Percentiles rank a stretch among this genome's conserved stretches.
These are phyloP conservation scores for Metrosideros polymorpha DNA, from an alignment of 441 rosid species.

Conservation along the genomic window DNA sequence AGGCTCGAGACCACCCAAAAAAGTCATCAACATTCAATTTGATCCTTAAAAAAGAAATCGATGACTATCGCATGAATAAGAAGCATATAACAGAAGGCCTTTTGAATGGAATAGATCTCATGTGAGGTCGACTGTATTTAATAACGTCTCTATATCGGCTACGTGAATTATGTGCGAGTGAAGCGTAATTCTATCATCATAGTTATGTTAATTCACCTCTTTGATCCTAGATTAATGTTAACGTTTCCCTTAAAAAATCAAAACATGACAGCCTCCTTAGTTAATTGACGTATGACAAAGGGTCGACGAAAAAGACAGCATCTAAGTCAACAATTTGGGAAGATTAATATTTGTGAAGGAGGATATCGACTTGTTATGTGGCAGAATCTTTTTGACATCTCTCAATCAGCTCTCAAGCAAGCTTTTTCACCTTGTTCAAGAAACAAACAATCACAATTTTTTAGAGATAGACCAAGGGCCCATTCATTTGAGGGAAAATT, in stretches of 20 bases:
- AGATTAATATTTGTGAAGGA: neutral
- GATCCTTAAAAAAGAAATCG: neutral
- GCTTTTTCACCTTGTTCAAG: neutral
- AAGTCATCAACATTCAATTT: neutral
- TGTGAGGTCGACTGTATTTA: neutral
- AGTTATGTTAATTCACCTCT: neutral
- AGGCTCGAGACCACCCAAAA: too few relatives aligned
- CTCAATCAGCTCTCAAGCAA: neutral
- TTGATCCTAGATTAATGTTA: neutral
- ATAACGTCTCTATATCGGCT: rapidly evolving
- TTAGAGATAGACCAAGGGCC: neutral
- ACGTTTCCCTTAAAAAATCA: neutral
- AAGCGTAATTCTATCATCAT: neutral
- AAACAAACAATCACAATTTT: neutral
- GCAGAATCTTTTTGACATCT: neutral
- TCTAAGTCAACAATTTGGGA: neutral
- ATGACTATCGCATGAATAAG: rapidly evolving
- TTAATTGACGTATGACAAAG: neutral
- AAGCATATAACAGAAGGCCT: neutral
- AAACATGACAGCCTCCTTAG: neutral
- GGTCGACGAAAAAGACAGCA: neutral
- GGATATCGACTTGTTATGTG: neutral
- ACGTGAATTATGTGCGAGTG: neutral
- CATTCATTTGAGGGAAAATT: neutral
- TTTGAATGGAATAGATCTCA: neutral